Evolutionary conservation across 768 basidiomycete genomes (phyloP).

Genomic region (Podaxis sp.): DNA sequence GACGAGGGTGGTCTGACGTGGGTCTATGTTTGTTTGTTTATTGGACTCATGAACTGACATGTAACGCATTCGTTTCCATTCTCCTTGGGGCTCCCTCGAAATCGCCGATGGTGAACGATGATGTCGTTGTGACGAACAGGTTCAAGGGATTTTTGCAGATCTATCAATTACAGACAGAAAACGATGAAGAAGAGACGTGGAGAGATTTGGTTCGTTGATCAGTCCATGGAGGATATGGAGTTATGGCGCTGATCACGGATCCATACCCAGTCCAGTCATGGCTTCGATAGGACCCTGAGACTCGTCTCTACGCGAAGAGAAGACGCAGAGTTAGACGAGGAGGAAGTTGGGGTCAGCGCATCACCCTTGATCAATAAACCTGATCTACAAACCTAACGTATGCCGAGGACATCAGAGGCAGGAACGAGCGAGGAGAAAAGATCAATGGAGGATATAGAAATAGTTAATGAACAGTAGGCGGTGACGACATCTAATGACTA

Average conservation of each 20-base stretch:
- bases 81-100: not conserved
- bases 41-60: slow-evolving; percentile 2
- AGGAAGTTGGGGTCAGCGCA: not conserved
- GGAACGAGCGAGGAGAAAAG: slow-evolving; percentile 6
- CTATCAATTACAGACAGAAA: slow-evolving; percentile 82
- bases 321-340: slow-evolving; percentile 30
- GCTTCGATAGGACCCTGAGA: slow-evolving; percentile 64
- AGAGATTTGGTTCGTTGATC: slow-evolving; percentile 57
- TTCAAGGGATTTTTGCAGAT: slow-evolving; percentile 80
- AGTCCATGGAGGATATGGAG: not conserved
- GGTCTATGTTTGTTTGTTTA: slow-evolving; percentile 21
- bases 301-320: slow-evolving; percentile 55
- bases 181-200: slow-evolving; percentile 84
- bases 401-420: slow-evolving; percentile 9
- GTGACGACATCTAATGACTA: slow-evolving; percentile 12
- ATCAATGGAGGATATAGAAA: not conserved
- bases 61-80: not conserved
- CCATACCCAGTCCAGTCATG: slow-evolving; percentile 56
- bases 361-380: slow-evolving; percentile 10
- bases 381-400: slow-evolving; percentile 5
- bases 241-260: not conserved
- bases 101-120: slow-evolving; percentile 4
- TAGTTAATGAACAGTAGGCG: not conserved
- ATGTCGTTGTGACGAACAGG: slow-evolving; percentile 28
- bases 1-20: slow-evolving; percentile 72